Evolutionary conservation across 768 basidiomycete species (phyloP).

Genomic region (Plicaturopsis crispa): DNA sequence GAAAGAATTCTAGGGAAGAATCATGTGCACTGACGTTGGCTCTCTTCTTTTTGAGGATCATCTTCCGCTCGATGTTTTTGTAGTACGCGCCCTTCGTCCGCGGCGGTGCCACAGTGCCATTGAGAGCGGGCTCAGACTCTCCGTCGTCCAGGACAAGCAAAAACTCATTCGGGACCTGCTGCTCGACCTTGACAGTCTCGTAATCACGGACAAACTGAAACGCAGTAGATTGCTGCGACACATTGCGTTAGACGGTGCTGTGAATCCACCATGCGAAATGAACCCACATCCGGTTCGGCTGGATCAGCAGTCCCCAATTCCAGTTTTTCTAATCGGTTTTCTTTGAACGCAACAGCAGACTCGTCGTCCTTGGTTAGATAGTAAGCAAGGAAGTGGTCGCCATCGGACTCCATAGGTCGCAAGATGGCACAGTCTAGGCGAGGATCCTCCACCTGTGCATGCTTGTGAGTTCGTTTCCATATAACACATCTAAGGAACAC

Average conservation of each 20-base stretch:
- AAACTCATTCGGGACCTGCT: constrained; percentile 82
- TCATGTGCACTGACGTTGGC: constrained; percentile 47
- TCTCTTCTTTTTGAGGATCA: constrained; percentile 80
- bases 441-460: constrained; percentile 60
- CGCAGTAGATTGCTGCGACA: constrained; percentile 43
- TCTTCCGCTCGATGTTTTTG: constrained; percentile 85
- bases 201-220: constrained; percentile 82
- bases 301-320: too few species aligned
- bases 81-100: constrained; percentile 73
- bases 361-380: constrained; percentile 77
- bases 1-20: constrained; percentile 2
- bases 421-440: constrained; percentile 80
- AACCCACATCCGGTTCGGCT: too few species aligned
- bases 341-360: constrained; percentile 59
- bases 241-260: too few species aligned
- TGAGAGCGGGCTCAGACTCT: constrained; percentile 2
- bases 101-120: constrained; percentile 9
- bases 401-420: constrained; percentile 82
- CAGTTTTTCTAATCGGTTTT: too few species aligned
- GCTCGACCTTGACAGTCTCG: constrained; percentile 80
- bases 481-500: constrained; percentile 12
- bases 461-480: constrained; percentile 1
- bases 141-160: constrained; percentile 68
- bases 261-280: too few species aligned
- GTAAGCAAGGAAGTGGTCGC: constrained; percentile 82